Evolutionary conservation across 2,329 filamentous ascomycete species (phyloP), one percentile per base, ranked within the genome.

Genomic region (Albifimbria verrucaria): DNA sequence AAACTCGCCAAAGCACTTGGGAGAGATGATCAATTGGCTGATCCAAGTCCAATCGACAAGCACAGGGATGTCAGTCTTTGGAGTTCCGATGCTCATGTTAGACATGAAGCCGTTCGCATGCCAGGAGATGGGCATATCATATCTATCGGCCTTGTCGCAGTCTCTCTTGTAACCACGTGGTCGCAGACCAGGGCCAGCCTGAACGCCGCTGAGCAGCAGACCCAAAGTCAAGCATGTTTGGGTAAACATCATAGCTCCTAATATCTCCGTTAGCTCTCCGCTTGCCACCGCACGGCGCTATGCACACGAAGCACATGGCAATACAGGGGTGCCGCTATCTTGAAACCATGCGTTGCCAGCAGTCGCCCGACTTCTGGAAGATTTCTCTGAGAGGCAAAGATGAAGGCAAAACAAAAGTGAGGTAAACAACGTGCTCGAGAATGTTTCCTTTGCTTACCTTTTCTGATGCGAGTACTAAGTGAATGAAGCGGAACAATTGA

Each of bases 1-100:
- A 22, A 32, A 52, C 28, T 49, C 45, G 39, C 54, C 56, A 24
- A 55, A 55, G 50, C 58, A 60, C 43, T 39, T 46, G 22, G 56
- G 56, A 23, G 58, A 52, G 3, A 51, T 49, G 26, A 57, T 48
- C 25, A 52, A 55, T 39, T 55, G 51, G 53, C 54, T 55, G 49
- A 57, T 52, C 58, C 58, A 60, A 12, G 58, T 60, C 58, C 58
- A 60, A 48, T 60, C 58, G 21, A 60, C 54, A 48, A 60, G 58
- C 28, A 57, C 18, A 15, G 55, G 50, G 26, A 55, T 25, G 10
- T 59, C 57, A 25, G 46, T 32, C 17, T 44, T 23, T 28, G 58
- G 56, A 3, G 39, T 54, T 15, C 58, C 58, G 18, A 58, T 28
- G 17, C 43, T 47, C 24, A 54, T 49, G 3, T 20, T 55, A 3